Base-by-base conservation (phyloP, 2,329 filamentous ascomycete species). In the Incumbomyces lentus region DNA sequence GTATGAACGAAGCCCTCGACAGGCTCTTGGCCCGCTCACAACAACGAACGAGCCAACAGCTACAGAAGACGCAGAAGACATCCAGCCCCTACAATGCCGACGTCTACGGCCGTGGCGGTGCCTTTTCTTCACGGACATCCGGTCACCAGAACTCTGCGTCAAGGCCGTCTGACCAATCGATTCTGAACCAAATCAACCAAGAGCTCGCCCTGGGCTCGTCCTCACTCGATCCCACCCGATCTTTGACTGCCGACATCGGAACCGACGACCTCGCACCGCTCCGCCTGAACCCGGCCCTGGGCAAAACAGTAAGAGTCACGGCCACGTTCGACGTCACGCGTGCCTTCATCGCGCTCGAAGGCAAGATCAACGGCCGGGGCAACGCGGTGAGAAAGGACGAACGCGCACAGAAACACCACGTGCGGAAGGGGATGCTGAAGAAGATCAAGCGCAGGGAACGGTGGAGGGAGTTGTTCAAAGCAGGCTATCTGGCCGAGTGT, bases 381-480 rank as follows among this genome's bases (percentile, higher is more conserved):
- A 70, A 70, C 49, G 55, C 55, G 32, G 55, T 71, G 13, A 58
- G 53, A 51, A 19, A 49, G 18, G 58, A 67, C 52, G 48, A 55
- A 34, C 45, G 47, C 31, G 46, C 47, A 6, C 68, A 71, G 56
- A 62, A 59, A 52, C 68, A 60, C 47, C 66, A 71, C 58, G 58
- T 68, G 19, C 53, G 68, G 19, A 62, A 61, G 48, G 68, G 68
- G 32, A 62, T 65, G 62, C 46, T 58, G 55, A 60, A 53, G 42
- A 71, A 71, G 64, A 55, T 65, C 46, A 32, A 63, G 51, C 59
- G 59, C 46, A 61, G 59, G 46, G 40, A 55, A 47, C 56, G 68
- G 48, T 71, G 68, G 68, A 63, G 65, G 56, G 64, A 59, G 48
- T 48, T 69, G 56, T 71, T 71, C 50, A 65, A 63, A 53, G 64